Conservation (phyloP, 2,329 filamentous ascomycete species). For the Exophiala oligosperma region DNA sequence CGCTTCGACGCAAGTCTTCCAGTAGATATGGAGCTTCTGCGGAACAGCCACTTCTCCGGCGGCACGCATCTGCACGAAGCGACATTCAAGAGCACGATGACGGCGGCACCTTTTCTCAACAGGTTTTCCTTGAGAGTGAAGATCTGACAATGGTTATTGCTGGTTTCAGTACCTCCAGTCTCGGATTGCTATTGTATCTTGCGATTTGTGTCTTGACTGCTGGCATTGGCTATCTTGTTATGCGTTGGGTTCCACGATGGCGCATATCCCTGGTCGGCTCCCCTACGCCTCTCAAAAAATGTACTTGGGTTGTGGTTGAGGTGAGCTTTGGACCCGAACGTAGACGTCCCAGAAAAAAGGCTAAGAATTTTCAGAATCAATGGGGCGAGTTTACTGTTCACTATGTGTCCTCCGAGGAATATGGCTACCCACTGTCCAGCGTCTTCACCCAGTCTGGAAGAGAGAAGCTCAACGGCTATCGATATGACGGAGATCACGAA, state of each 20-base stretch:
- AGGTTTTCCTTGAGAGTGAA: constrained; percentile 89
- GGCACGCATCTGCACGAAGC: constrained; percentile 69
- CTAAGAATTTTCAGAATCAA: constrained; percentile 66
- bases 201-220: constrained; percentile 69
- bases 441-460: constrained; percentile 56
- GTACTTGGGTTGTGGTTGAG: constrained; percentile 91
- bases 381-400: constrained; percentile 91
- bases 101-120: constrained; percentile 73
- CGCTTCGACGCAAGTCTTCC: constrained; percentile 37
- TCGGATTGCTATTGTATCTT: constrained; percentile 70
- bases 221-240: constrained; percentile 78
- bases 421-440: constrained; percentile 64
- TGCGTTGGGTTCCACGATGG: constrained; percentile 90
- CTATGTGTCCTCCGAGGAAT: constrained; percentile 59
- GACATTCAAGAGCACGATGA: constrained; percentile 62
- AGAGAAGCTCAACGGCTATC: constrained; percentile 62
- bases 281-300: constrained; percentile 67
- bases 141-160: constrained; percentile 92
- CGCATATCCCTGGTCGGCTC: constrained; percentile 74
- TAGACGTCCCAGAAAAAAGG: constrained; percentile 27
- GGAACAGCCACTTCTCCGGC: constrained; percentile 65
- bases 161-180: constrained; percentile 76
- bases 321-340: constrained; percentile 43
- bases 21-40: constrained; percentile 46
- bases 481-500: constrained; percentile 73